Percentiles rank a stretch among this genome's conserved stretches.
These are phyloP conservation scores for Triangularia setosa DNA, from an alignment of 2,329 filamentous ascomycete genomes.

Conservation along the genomic window DNA sequence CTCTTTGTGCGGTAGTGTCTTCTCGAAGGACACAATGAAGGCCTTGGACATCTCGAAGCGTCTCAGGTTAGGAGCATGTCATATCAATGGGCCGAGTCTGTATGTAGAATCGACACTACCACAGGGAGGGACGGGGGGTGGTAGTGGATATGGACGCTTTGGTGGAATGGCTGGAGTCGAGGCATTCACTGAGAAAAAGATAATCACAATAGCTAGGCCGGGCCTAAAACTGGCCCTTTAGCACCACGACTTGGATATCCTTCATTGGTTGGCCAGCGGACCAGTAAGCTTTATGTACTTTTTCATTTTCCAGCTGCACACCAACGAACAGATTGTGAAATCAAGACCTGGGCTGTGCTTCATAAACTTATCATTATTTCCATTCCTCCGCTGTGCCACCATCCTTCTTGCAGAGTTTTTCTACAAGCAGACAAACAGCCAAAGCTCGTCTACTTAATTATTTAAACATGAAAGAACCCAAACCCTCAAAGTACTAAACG, in stretches of 20 bases:
- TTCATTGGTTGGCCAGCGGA: neutral
- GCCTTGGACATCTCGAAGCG: conserved; percentile 49
- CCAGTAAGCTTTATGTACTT: neutral
- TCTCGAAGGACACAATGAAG: conserved; percentile 56
- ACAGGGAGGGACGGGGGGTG: conserved; percentile 40
- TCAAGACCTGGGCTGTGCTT: neutral
- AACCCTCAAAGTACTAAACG: neutral
- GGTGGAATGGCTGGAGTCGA: conserved; percentile 33
- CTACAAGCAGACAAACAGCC: neutral
- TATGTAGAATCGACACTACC: conserved; percentile 42
- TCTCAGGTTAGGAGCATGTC: conserved; percentile 52
- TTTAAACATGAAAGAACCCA: neutral
- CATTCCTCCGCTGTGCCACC: neutral
- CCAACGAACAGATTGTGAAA: neutral
- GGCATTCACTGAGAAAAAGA: conserved; percentile 36
- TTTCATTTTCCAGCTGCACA: neutral
- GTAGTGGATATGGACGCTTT: conserved; percentile 43
- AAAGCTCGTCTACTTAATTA: neutral
- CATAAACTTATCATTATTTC: neutral
- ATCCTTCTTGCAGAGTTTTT: neutral
- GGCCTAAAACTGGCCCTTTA: conserved; percentile 28
- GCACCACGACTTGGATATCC: neutral
- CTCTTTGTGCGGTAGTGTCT: conserved; percentile 61
- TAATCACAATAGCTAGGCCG: conserved; percentile 30
- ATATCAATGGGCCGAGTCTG: conserved; percentile 42